Base-by-base conservation (phyloP, 2,329 filamentous ascomycete species). In the Lasiodiplodia gonubiensis region DNA sequence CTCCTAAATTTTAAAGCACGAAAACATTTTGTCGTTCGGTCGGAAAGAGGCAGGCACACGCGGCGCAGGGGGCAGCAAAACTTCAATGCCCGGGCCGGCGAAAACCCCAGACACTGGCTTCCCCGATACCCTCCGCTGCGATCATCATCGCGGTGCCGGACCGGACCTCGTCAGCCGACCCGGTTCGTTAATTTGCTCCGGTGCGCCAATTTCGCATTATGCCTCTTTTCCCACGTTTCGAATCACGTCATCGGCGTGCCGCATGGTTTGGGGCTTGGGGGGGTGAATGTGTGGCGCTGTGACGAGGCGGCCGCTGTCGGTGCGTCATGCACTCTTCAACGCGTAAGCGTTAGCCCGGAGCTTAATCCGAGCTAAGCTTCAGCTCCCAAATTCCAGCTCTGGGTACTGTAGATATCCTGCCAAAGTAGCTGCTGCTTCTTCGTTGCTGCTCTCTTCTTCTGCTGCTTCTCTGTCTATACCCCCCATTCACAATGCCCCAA, bases 341-440 rank as follows among this genome's bases (percentile, higher is more conserved):
- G 48, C 48, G 48, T 51, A 51, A 51, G 48, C 48, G 1, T 25
- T 51, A 51, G 23, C n/a, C 12, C 51, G 51, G 51, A 27, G 51
- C 51, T 53, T 53, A 25, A 18, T 53, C 23, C 48, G 23, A 21
- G 48, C 48, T 51, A 51, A 51, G 48, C 48, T 51, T 51, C 48
- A 51, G n/a, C 48, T 25, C 11, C 8, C n/a, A 5, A 25, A 8
- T 18, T n/a, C n/a, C 18, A n/a, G 46, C 46, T 10, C 46, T n/a
- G n/a, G 12, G 6, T 21, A 11, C 23, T 21, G 23, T 51, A 23
- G n/a, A 51, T 23, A 51, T 11, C 48, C 11, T 25, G 16, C 39
- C 4, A 42, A 42, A 42, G 14, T 18, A 42, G 14, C 39, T 42
- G 5, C 39, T 42, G 2, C 18, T n/a, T 42, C 39, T n/a, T 5